Evolutionary conservation across 179 eudicot species (phyloP), one percentile per base, ranked within the genome.

Genomic region (Corrigiola litoralis): DNA sequence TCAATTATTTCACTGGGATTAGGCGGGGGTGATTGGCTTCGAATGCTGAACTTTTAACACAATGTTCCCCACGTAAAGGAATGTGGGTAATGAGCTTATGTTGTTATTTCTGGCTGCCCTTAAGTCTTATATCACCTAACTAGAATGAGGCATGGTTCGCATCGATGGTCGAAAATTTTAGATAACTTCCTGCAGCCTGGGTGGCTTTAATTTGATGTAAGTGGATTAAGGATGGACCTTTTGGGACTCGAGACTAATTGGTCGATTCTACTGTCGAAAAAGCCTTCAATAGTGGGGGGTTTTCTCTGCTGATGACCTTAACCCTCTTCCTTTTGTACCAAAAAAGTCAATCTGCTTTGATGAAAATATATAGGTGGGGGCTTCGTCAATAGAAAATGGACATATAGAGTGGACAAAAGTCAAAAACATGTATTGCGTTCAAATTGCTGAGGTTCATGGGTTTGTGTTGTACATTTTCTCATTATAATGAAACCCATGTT

Each of bases 1-100:
- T 87, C 66, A 83, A 82, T 78, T 84, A 76, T 81, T 94, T 94
- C 81, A 77, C 71, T 12, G 92, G 98, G 55, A 65, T 66, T 56
- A 80, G 91, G 56, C 81, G 65, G 63, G 88, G 87, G 74, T 86
- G 73, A 79, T 37, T 4, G 21, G 10, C 5, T 25, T 17, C 18
- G 17, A 16, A 16, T 18, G 24, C 49, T 13, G 10, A 47, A 16
- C 38, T 29, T 42, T 25, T 44, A 44, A 61, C 34, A 5, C 28
- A 38, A 23, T 49, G 53, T 21, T 29, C 31, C 21, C n/a, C n/a
- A n/a, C n/a, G n/a, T n/a, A n/a, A n/a, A n/a, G n/a, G n/a, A n/a
- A n/a, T n/a, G n/a, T n/a, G n/a, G n/a, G n/a, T n/a, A n/a, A 8
- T 18, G 23, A 23, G 53, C 24, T 49, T n/a, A 16, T 38, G 0